Conservation (phyloP, 2,329 filamentous ascomycete genomes). For the Huntiella omanensis region DNA sequence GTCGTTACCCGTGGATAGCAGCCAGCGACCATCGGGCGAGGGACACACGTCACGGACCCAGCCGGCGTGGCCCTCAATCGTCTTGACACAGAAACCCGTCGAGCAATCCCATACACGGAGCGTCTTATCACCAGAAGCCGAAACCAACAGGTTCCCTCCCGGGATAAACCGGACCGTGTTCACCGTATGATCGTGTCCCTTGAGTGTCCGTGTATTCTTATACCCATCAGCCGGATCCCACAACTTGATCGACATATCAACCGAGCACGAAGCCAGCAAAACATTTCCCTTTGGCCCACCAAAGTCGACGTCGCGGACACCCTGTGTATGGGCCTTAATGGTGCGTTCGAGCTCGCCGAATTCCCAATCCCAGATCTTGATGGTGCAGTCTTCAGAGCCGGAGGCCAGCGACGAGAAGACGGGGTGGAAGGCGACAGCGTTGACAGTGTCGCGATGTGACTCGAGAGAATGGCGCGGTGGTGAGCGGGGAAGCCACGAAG, state of each 20-base stretch:
- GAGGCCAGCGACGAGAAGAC: constrained; percentile 80
- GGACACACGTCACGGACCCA: constrained; percentile 85
- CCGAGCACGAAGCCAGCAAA: constrained; percentile 54
- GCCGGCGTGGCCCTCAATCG: constrained; percentile 65
- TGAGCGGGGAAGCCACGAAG: constrained; percentile 68
- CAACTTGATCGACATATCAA: constrained; percentile 81
- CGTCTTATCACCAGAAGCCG: constrained; percentile 68
- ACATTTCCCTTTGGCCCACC: constrained; percentile 67
- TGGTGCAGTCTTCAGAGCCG: constrained; percentile 78
- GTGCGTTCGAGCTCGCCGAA: constrained; percentile 77
- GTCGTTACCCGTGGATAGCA: constrained; percentile 70
- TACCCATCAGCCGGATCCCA: constrained; percentile 89
- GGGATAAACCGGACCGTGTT: constrained; percentile 78
- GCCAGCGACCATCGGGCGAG: constrained; percentile 63
- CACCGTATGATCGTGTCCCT: constrained; percentile 83
- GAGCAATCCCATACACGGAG: constrained; percentile 84
- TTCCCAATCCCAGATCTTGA: constrained; percentile 98
- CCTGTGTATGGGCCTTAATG: constrained; percentile 78
- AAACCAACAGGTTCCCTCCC: constrained; percentile 70
- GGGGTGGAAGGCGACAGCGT: constrained; percentile 80
- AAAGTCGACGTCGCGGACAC: constrained; percentile 76
- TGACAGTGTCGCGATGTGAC: constrained; percentile 65
- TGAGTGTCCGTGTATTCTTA: constrained; percentile 82
- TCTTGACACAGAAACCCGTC: constrained; percentile 82
- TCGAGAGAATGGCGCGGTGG: constrained; percentile 68